These are phyloP conservation scores for Papilionanthe hybrid DNA, from an alignment of 116 monocot genomes.

Conservation along the genomic window DNA sequence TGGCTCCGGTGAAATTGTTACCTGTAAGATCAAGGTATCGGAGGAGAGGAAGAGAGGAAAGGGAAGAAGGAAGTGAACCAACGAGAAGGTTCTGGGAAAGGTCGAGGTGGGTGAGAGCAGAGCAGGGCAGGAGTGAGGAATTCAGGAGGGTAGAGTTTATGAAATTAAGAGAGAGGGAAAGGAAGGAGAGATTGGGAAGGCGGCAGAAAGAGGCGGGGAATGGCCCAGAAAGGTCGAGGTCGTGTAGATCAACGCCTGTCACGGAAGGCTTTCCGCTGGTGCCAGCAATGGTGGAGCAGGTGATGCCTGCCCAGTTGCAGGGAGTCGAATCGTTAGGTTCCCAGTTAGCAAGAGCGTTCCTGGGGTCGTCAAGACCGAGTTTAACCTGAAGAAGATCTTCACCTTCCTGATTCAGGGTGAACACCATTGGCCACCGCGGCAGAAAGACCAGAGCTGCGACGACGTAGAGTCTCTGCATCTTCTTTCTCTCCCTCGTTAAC, in stretches of 20 bases:
- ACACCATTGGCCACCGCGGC: not conserved
- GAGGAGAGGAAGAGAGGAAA: constrained; percentile 34
- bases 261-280: constrained; percentile 17
- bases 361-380: constrained; percentile 27
- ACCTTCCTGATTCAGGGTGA: constrained; percentile 52
- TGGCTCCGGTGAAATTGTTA: constrained; percentile 35
- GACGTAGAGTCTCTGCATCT: not conserved
- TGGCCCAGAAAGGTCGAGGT: constrained; percentile 38
- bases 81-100: constrained; percentile 26
- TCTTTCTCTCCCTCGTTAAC: not conserved
- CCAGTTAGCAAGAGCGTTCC: constrained; percentile 49
- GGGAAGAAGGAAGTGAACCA: constrained; percentile 41
- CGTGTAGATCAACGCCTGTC: constrained; percentile 26
- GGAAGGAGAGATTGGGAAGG: constrained; percentile 43
- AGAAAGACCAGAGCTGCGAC: not conserved
- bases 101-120: constrained; percentile 35
- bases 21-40: constrained; percentile 27
- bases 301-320: constrained; percentile 71
- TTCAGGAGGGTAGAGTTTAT: constrained; percentile 42
- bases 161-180: constrained; percentile 49
- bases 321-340: constrained; percentile 41
- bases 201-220: constrained; percentile 52
- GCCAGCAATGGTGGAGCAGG: constrained; percentile 28
- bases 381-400: constrained; percentile 45
- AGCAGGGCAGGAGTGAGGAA: constrained; percentile 15